Evolutionary conservation across 2,329 filamentous ascomycete genomes (phyloP), one percentile per base, ranked within the genome.

Genomic region (Fusarium ambrosium): DNA sequence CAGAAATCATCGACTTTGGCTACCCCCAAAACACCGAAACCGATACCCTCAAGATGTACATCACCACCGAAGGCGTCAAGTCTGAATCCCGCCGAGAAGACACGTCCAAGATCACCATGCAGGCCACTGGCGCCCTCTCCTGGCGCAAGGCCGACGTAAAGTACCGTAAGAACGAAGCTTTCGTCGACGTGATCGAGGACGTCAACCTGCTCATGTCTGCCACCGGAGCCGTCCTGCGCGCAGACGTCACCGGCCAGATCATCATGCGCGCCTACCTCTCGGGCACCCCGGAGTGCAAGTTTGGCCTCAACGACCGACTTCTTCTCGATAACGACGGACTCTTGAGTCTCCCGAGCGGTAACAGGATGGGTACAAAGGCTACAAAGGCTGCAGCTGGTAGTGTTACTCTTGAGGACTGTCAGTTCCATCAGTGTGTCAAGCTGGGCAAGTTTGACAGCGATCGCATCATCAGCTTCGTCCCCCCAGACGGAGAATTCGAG

Each of bases 181-280:
- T 99, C 81, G 97, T 99, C 77, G 97, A 99, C 84, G 97, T 99
- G 20, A 99, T 99, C 80, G 97, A 99, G 85, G 97, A 99, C 81
- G 96, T 99, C 80, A 99, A 99, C 84, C 90, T 99, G 69, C 92
- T 99, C 80, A 98, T 99, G 94, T 98, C 96, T n/a, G 97, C 97
- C 7, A 97, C 95, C 0, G 97, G 97, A 34, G 96, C 95, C 24
- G 95, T 99, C 32, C 90, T 99, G 14, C 94, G 97, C 75, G 97
- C 97, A 73, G 97, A 99, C 80, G 97, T 99, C 63, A 98, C 95
- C 62, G 97, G 97, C 62, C 95, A 98, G 82, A 99, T 99, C 80
- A 91, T 99, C 79, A 99, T 99, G 97, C 95, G 97, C 79, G 97
- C 97, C 70, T 99, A 99, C 81, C 92, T 99, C 29, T 94, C 94